Evolutionary conservation across 1,139 yeast species (phyloP), one percentile per base, ranked within the genome.

Genomic region (Suhomyces choctaworum): DNA sequence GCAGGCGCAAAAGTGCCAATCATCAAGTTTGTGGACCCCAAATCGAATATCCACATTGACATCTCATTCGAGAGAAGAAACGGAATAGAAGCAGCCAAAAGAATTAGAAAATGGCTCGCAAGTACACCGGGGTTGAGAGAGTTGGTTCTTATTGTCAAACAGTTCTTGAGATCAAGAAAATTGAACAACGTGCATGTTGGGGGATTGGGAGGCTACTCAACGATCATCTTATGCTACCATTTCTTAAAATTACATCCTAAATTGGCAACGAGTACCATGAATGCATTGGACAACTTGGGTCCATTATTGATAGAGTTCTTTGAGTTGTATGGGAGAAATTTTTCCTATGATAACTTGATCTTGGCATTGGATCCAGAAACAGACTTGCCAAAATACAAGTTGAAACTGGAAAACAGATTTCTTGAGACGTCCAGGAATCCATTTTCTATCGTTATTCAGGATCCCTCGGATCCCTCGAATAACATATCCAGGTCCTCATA

Each of bases 1-100:
- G 89, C 96, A 1, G 82, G 81, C 45, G 96, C 98, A 2, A 81
- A 92, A 45, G 98, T 94, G 7, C 99, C 99, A 1, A 92, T 94
- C 47, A 86, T 94, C 56, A 94, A 94, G 59, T 88, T 90, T 59
- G 82, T 84, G 8, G 98, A 92, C 48, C 80, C 82, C 0, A 53
- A 58, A 11, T 78, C 92, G 3, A 73, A 76, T 16, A 78, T 90
- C 26, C 90, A 87, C 47, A 81, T 94, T 24, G 99, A 94, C 62
- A 73, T 94, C 6, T 90, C 97, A 1, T 92, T 94, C 57, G 97
- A 92, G 57, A 75, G 94, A 51, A 73, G 78, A 1, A 87, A 89
- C 52, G 98, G 98, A 25, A 61, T 90, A 3, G 82, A 76, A 7
- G 96, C 97, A 0, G 97, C 96, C 0, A 76, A 73, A 41, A 73